Evolutionary conservation across 257 asterid species (phyloP), one percentile per base, ranked within the genome.

Genomic region (Cordia subcordata): DNA sequence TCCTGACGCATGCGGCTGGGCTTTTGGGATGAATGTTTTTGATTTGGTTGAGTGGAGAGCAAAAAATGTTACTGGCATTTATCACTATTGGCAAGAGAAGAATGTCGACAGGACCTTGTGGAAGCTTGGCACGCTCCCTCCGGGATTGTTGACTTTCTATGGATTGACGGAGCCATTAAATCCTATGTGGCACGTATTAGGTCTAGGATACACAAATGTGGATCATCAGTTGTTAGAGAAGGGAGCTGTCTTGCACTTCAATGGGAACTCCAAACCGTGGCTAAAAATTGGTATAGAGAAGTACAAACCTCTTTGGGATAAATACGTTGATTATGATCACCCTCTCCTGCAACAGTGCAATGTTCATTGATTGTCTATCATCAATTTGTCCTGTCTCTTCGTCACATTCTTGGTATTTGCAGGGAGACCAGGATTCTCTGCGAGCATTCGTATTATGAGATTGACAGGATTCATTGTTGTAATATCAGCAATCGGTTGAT

Each of bases 1-100:
- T 61, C 81, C 81, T 17, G 79, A 79, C 65, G 84, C 81, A 13
- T 79, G 84, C 62, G 83, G 83, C 33, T 78, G 83, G 83, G 83
- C 83, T 9, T 78, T 78, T 33, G 80, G 80, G 44, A 79, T 79
- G 84, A 79, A 79, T 45, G 65, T 79, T 38, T 79, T 78, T 35
- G 79, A 79, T 58, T 69, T 79, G 63, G 76, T 75, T 49, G 69
- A 72, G 47, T 79, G 84, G 84, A 75, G 84, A 45, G 68, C 72
- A 49, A 69, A 64, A 58, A 68, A 78, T 51, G 84, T 75, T 14
- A 79, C 84, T 0, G 84, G 81, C 49, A 78, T 72, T 17, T 78
- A 78, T 32, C 84, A 78, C 46, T 75, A 78, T 61, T 78, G 84
- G 84, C 84, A 74, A 66, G 81, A 79, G 10, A 60, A 72, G 62